These are phyloP conservation scores for Ulmus americana DNA, from an alignment of 331 rosid genomes.

Conservation along the genomic window DNA sequence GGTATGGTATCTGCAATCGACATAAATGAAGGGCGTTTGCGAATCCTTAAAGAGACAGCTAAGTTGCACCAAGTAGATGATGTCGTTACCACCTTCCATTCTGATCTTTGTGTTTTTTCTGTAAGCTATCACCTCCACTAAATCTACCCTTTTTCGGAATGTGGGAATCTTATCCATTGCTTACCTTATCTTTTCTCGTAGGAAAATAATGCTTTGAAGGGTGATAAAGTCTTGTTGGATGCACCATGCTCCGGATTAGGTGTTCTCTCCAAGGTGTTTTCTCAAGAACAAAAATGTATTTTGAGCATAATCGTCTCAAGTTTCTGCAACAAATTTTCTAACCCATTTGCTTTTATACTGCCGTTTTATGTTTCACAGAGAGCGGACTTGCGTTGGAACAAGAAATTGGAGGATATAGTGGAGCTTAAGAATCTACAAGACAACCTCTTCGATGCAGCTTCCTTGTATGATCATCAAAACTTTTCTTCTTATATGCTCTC, in stretches of 20 bases:
- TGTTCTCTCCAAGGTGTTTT: constrained; percentile 80
- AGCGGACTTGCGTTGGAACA: constrained; percentile 87
- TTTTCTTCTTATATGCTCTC: neutral
- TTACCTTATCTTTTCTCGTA: constrained; percentile 31
- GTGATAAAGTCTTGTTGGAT: constrained; percentile 76
- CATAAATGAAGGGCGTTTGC: constrained; percentile 66
- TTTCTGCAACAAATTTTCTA: constrained; percentile 5
- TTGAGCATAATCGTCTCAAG: neutral
- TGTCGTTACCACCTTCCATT: constrained; percentile 48
- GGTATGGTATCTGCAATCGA: constrained; percentile 67
- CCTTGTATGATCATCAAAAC: constrained; percentile 41
- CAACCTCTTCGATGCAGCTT: constrained; percentile 72
- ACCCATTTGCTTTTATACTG: constrained; percentile 5
- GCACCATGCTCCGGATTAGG: constrained; percentile 87
- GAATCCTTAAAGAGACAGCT: constrained; percentile 81
- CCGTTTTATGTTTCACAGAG: constrained; percentile 44
- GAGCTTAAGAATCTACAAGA: constrained; percentile 67
- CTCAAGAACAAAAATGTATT: constrained; percentile 6
- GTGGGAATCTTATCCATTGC: constrained; percentile 4
- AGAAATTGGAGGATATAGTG: constrained; percentile 62
- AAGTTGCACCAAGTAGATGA: constrained; percentile 67
- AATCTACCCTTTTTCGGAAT: neutral
- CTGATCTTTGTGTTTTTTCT: constrained; percentile 53
- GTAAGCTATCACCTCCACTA: constrained; percentile 36
- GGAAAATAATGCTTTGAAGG: constrained; percentile 43